Conservation (phyloP, 2,329 filamentous ascomycete species). For the Aspergillus oerlinghausenensis region DNA sequence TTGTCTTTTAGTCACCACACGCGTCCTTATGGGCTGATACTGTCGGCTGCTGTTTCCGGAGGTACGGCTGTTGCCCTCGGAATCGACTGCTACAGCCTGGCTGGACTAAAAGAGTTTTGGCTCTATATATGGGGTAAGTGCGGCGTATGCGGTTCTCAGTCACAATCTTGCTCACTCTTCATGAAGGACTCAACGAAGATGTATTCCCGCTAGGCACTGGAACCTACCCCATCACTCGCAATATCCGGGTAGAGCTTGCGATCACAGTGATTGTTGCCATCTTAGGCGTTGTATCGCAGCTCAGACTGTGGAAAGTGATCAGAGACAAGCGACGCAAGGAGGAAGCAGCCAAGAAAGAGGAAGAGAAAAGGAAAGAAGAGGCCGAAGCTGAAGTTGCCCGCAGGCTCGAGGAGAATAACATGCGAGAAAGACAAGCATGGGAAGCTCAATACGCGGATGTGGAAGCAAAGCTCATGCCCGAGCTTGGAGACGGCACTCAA, state of each 20-base stretch:
- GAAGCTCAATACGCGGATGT: slow-evolving; percentile 68
- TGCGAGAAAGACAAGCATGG: slow-evolving; percentile 56
- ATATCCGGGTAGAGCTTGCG: slow-evolving; percentile 80
- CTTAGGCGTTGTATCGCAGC: slow-evolving; percentile 75
- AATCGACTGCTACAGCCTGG: slow-evolving; percentile 83
- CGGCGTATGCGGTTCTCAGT: not conserved
- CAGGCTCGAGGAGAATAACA: slow-evolving; percentile 46
- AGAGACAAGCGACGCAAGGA: slow-evolving; percentile 48
- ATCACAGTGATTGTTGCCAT: slow-evolving; percentile 69
- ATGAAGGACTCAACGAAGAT: slow-evolving; percentile 60
- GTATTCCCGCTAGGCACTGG: slow-evolving; percentile 72
- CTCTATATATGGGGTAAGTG: slow-evolving; percentile 74
- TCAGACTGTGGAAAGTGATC: slow-evolving; percentile 80
- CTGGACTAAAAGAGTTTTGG: slow-evolving; percentile 97
- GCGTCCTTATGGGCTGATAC: slow-evolving; percentile 71
- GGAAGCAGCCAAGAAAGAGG: slow-evolving; percentile 44
- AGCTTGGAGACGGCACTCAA: slow-evolving; percentile 17
- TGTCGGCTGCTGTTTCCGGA: slow-evolving; percentile 72
- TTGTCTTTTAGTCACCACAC: slow-evolving; percentile 76
- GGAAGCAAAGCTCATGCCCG: slow-evolving; percentile 25
- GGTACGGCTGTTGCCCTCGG: slow-evolving; percentile 75
- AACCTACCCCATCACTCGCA: slow-evolving; percentile 80
- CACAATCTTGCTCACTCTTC: not conserved
- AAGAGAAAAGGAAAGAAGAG: slow-evolving; percentile 53
- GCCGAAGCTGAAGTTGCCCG: slow-evolving; percentile 69